Conservation (phyloP, 2,329 filamentous ascomycete species). For the Thermothelomyces thermophilus region DNA sequence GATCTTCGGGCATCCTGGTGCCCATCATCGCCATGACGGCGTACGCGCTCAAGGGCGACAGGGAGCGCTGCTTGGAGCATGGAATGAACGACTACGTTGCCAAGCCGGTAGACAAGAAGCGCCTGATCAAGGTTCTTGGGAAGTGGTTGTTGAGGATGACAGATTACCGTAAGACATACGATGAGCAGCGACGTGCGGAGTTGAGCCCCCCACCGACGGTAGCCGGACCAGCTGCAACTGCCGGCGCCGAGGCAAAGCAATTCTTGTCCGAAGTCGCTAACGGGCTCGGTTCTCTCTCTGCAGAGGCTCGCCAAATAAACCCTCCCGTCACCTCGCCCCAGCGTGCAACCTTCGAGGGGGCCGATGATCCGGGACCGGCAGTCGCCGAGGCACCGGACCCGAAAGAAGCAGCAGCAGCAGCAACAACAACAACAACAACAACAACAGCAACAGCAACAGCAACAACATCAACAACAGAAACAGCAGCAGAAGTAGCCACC, state of each 20-base stretch:
- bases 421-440: too few species aligned
- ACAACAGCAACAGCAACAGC: too few species aligned
- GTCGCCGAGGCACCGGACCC: too few species aligned
- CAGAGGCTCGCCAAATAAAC: neutral
- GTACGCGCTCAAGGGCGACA: conserved; percentile 50
- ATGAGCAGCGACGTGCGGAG: conserved; percentile 8
- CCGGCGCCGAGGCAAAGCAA: neutral
- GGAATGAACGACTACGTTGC: conserved; percentile 53
- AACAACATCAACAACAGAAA: too few species aligned
- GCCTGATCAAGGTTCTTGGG: conserved; percentile 15
- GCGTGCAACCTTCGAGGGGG: too few species aligned
- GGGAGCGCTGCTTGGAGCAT: conserved; percentile 45
- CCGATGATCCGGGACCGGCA: too few species aligned
- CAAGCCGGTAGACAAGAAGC: conserved; percentile 27
- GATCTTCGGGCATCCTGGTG: conserved; percentile 30
- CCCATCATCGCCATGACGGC: conserved; percentile 47
- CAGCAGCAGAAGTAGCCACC: too few species aligned
- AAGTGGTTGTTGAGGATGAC: conserved; percentile 14
- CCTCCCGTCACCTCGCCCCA: neutral
- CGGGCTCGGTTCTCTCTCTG: neutral
- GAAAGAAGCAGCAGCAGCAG: too few species aligned
- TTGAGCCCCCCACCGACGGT: neutral
- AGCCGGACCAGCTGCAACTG: neutral
- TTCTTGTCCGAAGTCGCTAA: neutral
- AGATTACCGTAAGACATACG: conserved; percentile 16